Evolutionary conservation across 768 basidiomycete species (phyloP), one percentile per base, ranked within the genome.

Genomic region (Rhodocollybia butyracea): DNA sequence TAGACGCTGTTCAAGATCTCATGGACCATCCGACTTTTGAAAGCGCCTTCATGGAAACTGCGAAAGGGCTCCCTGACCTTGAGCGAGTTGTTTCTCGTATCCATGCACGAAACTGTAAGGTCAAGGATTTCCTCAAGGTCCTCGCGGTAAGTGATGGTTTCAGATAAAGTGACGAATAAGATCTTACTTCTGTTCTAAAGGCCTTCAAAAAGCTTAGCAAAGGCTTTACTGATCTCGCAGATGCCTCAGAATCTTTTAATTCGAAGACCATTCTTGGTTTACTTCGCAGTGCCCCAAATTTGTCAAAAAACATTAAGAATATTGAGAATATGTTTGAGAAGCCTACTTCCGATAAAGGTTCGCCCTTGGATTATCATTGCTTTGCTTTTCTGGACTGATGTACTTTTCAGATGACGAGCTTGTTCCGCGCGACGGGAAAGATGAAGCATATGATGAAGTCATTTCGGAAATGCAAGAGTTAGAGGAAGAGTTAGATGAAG

Each of bases 11-110:
- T 2, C 78, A 97, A 63, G 96, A 96, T 64, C 79, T 99, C 42
- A 83, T 98, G 64, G 75, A 83, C 22, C 83, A 96, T 60, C 84
- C 83, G 1, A 82, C 78, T 0, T 96, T 94, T 63, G 86, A 90
- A 63, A 76, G 74, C 5, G 79, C 85, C 0, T 98, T 98, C 68
- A 81, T 77, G 21, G 77, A 81, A 47, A 67, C 94, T 21, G 87
- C 85, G 8, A 93, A 91, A 69, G 85, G 87, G 13, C 67, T 97
- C 6, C 94, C 94, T 5, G 96, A 98, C 68, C 79, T 96, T 8
- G 93, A 98, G 66, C 90, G 97, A 13, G 84, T 97, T 55, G 86
- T 99, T 10, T 94, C 94, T 11, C 88, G 97, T 34, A 89, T 98
- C 54, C 97, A 98, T 65, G 95, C 95, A 12, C 93, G 89, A 66